Evolutionary conservation across 129 eudicot genomes (phyloP).

Genomic region (Lonicera japonica): DNA sequence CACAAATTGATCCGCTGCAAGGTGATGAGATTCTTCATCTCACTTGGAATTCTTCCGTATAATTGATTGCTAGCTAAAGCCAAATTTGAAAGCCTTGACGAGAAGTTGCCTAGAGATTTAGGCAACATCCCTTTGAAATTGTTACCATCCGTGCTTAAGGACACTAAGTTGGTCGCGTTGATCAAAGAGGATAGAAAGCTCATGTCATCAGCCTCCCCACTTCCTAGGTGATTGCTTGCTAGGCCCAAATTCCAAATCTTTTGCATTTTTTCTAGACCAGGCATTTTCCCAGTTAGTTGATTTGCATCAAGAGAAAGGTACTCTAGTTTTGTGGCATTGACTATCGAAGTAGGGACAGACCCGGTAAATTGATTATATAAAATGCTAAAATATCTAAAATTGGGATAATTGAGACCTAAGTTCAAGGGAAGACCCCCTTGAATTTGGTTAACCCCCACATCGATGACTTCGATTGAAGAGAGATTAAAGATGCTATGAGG

Average conservation of each 20-base stretch:
- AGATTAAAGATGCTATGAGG: too few relatives aligned
- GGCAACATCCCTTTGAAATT: conserved; percentile 21
- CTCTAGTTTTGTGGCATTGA: conserved; percentile 18
- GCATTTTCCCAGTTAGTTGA: conserved; percentile 19
- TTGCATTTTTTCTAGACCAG: background rate
- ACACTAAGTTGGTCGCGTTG: conserved; percentile 2
- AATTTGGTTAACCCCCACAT: conserved; percentile 4
- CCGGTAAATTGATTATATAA: conserved; percentile 4
- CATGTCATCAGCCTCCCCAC: conserved; percentile 10
- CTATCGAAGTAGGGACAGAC: too few relatives aligned
- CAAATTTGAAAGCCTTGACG: background rate
- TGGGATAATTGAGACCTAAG: conserved; percentile 3
- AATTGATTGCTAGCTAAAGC: conserved; percentile 2
- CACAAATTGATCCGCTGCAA: background rate
- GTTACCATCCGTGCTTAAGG: background rate
- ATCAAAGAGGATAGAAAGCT: conserved; percentile 18
- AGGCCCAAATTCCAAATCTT: conserved; percentile 2
- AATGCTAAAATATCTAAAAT: background rate
- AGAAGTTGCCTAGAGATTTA: conserved; percentile 4
- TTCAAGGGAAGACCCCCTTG: conserved; percentile 22
- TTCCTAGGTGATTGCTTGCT: conserved; percentile 9
- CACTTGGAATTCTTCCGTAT: too few relatives aligned
- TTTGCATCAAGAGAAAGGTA: background rate
- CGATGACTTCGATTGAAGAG: too few relatives aligned
- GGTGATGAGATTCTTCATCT: conserved; percentile 12